A percentile compares a stretch with the other conserved stretches of the same genome.
These are phyloP conservation scores for Phaffomyces thermotolerans DNA, from an alignment of 805 yeast species.

Conservation along the genomic window DNA sequence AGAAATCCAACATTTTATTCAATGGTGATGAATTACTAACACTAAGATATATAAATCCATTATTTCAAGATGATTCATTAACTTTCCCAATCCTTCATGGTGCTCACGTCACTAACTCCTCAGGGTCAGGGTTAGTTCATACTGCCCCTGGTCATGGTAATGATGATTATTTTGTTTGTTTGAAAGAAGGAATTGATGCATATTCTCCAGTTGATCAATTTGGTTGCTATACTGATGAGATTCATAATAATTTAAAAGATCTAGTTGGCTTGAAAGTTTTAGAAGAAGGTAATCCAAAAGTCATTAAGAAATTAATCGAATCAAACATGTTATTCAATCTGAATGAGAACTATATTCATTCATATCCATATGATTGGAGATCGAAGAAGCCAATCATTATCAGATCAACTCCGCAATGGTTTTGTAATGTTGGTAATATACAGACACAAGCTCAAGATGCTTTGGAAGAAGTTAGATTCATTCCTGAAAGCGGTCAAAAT, in stretches of 20 bases:
- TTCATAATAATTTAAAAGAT: slow-evolving; percentile 40
- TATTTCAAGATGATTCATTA: slow-evolving; percentile 1
- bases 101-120: slow-evolving; percentile 65
- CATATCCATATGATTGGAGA: slow-evolving; percentile 97
- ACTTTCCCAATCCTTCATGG: slow-evolving; percentile 64
- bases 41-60: slow-evolving; percentile 48
- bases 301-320: slow-evolving; percentile 37
- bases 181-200: slow-evolving; percentile 46
- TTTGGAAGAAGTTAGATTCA: slow-evolving; percentile 55
- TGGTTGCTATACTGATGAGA: slow-evolving; percentile 56
- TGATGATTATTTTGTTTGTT: slow-evolving; percentile 79
- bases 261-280: slow-evolving; percentile 56
- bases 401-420: slow-evolving; percentile 96
- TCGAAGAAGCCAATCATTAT: slow-evolving; percentile 92
- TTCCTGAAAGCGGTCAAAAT: slow-evolving; percentile 65
- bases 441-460: slow-evolving; percentile 56
- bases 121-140: slow-evolving; percentile 96
- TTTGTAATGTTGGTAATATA: slow-evolving; percentile 74
- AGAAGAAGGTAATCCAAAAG: slow-evolving; percentile 43
- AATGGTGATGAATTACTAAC: slow-evolving; percentile 37
- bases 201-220: slow-evolving; percentile 72
- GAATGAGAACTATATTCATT: slow-evolving; percentile 55
- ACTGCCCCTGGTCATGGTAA: slow-evolving; percentile 98
- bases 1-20: slow-evolving; percentile 24
- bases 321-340: slow-evolving; percentile 40